These are phyloP conservation scores for Staphylotrichum tortipilum DNA, from an alignment of 495 filamentous ascomycete genomes.

Conservation along the genomic window DNA sequence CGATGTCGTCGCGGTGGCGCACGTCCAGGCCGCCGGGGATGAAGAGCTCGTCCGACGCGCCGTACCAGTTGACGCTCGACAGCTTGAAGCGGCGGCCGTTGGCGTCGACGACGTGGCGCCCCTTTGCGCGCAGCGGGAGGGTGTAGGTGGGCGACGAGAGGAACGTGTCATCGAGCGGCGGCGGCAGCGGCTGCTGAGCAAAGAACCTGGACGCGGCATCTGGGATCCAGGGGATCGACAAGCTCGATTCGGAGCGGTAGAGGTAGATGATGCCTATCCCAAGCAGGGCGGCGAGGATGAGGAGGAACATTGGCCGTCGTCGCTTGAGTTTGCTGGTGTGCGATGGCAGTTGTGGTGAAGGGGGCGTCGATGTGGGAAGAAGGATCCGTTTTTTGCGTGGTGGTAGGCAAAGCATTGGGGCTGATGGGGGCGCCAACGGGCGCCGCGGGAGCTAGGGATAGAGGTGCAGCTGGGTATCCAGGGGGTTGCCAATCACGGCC, in stretches of 20 bases:
- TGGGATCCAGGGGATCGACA: slow-evolving; percentile 34
- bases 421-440: background rate
- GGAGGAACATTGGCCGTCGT: slow-evolving; percentile 20
- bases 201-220: slow-evolving; percentile 32
- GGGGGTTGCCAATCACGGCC: too few relatives aligned
- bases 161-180: slow-evolving; percentile 30
- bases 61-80: slow-evolving; percentile 56
- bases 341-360: background rate
- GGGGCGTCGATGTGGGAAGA: background rate
- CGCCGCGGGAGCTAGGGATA: background rate
- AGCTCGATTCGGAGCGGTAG: slow-evolving; percentile 33
- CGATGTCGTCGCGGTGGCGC: slow-evolving; percentile 48
- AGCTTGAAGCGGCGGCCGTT: slow-evolving; percentile 45
- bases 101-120: slow-evolving; percentile 48
- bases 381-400: background rate
- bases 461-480: background rate
- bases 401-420: background rate
- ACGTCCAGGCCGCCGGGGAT: slow-evolving; percentile 52
- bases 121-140: slow-evolving; percentile 44
- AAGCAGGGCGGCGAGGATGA: slow-evolving; percentile 21
- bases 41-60: slow-evolving; percentile 50
- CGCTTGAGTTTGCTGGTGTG: slow-evolving; percentile 3
- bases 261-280: slow-evolving; percentile 26
- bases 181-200: slow-evolving; percentile 32
- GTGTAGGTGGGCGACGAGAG: slow-evolving; percentile 28